Evolutionary conservation across 2,329 filamentous ascomycete species (phyloP).

Genomic region (Proliferodiscus dingleyae): DNA sequence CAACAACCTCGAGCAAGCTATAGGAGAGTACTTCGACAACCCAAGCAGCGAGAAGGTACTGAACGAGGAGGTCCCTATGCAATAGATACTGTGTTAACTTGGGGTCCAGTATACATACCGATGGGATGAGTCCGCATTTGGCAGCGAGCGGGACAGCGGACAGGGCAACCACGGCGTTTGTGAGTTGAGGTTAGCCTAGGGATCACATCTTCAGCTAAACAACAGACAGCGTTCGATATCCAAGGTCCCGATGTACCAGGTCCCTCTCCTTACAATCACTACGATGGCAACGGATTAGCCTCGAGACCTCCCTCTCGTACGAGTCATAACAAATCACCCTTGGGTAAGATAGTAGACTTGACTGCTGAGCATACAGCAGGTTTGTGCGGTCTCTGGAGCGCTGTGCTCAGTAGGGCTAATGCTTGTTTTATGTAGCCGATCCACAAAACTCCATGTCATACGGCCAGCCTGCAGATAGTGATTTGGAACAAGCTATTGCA

Average conservation of each 20-base stretch:
- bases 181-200: conserved; percentile 29
- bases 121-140: conserved; percentile 53
- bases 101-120: conserved; percentile 36
- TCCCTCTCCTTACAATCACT: conserved; percentile 34
- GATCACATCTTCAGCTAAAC: background rate
- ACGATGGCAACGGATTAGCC: conserved; percentile 27
- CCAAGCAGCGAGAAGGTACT: conserved; percentile 34
- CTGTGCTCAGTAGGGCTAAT: no score
- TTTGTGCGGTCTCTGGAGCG: no score
- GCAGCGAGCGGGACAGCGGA: conserved; percentile 48
- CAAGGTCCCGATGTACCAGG: conserved; percentile 46
- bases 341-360: conserved; percentile 48
- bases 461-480: conserved; percentile 40
- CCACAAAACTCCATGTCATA: conserved; percentile 27
- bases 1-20: conserved; percentile 43
- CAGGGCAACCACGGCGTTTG: conserved; percentile 41
- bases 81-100: background rate
- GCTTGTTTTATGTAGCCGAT: conserved; percentile 32
- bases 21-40: conserved; percentile 44
- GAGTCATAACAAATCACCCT: conserved; percentile 49
- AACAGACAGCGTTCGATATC: conserved; percentile 47
- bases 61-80: no score
- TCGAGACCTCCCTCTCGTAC: conserved; percentile 60
- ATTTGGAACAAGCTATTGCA: conserved; percentile 51
- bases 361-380: conserved; percentile 39